These are phyloP conservation scores for Pulveroboletus sp. DNA, from an alignment of 768 basidiomycete species.

Conservation along the genomic window DNA sequence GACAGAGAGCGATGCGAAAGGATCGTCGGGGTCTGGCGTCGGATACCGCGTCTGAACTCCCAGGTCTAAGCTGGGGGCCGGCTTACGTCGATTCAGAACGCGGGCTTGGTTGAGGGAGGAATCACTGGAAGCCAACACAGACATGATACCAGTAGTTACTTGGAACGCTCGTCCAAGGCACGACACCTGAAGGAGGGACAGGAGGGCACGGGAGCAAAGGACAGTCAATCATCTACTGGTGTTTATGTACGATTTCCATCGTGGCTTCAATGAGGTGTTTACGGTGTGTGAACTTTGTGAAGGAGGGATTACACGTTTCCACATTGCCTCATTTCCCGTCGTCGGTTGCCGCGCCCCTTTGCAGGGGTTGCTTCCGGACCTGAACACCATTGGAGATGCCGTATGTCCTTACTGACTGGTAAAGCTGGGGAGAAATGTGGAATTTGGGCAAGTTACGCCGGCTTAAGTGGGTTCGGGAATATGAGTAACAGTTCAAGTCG, in stretches of 20 bases:
- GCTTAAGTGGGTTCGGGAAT: neutral
- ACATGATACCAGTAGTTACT: constrained; percentile 29
- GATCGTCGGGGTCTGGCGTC: constrained; percentile 61
- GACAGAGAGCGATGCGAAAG: constrained; percentile 65
- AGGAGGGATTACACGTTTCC: constrained; percentile 21
- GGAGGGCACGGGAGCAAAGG: constrained; percentile 13
- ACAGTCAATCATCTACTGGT: constrained; percentile 7
- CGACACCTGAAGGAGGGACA: constrained; percentile 12
- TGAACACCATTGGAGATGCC: constrained; percentile 3
- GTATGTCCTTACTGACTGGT: neutral
- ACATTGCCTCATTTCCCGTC: constrained; percentile 32
- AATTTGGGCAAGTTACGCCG: neutral
- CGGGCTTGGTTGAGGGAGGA: constrained; percentile 23
- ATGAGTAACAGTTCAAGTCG: no score
- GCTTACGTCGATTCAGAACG: constrained; percentile 51
- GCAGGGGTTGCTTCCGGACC: constrained; percentile 18
- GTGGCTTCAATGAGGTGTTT: constrained; percentile 34
- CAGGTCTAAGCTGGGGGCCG: constrained; percentile 49
- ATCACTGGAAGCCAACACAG: constrained; percentile 24
- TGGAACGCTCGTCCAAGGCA: constrained; percentile 9
- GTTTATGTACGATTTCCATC: constrained; percentile 34
- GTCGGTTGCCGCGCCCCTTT: constrained; percentile 29
- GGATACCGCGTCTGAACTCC: constrained; percentile 61
- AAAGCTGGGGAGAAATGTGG: neutral
- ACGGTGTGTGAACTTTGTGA: constrained; percentile 17